A percentile compares a stretch with the other conserved stretches of the same genome.
Conservation (phyloP, 2,329 filamentous ascomycete species). For the Monosporascus ibericus region DNA sequence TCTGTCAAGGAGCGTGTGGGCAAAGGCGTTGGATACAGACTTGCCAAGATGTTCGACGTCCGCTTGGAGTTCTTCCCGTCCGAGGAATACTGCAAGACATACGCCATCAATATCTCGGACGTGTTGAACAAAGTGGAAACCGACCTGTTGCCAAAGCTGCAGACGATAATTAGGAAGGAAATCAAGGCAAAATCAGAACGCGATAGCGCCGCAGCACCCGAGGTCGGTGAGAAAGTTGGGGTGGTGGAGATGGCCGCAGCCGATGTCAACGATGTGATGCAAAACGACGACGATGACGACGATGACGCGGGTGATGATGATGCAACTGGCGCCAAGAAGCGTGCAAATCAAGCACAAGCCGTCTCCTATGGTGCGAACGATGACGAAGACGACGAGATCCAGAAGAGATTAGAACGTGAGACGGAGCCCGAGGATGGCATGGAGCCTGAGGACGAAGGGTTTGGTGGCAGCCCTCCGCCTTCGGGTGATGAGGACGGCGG, state of each 20-base stretch:
- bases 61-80: slow-evolving; percentile 77
- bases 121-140: slow-evolving; percentile 75
- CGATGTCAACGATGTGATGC: slow-evolving; percentile 23
- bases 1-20: slow-evolving; percentile 75
- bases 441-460: slow-evolving; percentile 50
- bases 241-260: slow-evolving; percentile 45
- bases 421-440: slow-evolving; percentile 51
- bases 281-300: slow-evolving; percentile 56
- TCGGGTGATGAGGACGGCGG: slow-evolving; percentile 34
- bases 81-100: slow-evolving; percentile 76
- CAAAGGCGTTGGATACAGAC: slow-evolving; percentile 57
- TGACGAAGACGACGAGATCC: slow-evolving; percentile 78
- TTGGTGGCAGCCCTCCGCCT: slow-evolving; percentile 42
- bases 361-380: slow-evolving; percentile 90
- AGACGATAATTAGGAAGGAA: slow-evolving; percentile 66
- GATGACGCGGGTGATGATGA: slow-evolving; percentile 76
- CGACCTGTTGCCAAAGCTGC: slow-evolving; percentile 68
- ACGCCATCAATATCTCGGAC: slow-evolving; percentile 74
- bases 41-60: slow-evolving; percentile 82
- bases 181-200: slow-evolving; percentile 72
- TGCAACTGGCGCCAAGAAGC: slow-evolving; percentile 67
- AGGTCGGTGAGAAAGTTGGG: slow-evolving; percentile 55
- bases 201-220: slow-evolving; percentile 65
- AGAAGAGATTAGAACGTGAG: slow-evolving; percentile 55
- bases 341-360: slow-evolving; percentile 70